These are phyloP conservation scores for Santalum album DNA, from an alignment of 164 flowering plant genomes.

Conservation along the genomic window DNA sequence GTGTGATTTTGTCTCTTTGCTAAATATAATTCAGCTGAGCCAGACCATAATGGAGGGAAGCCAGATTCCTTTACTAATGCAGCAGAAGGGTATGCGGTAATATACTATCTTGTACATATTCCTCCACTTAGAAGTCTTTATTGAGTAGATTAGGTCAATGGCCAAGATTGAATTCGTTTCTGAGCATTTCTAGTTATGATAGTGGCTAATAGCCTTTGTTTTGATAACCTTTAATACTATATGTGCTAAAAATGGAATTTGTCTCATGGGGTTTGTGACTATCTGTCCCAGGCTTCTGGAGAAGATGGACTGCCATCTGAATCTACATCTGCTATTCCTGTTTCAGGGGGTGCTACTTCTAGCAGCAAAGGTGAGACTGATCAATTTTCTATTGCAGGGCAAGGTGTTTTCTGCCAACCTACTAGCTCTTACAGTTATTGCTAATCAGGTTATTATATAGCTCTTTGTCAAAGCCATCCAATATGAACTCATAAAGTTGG, in stretches of 20 bases:
- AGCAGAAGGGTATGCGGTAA: slow-evolving; percentile 24
- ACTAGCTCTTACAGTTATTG: slow-evolving; percentile 28
- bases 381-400: slow-evolving; percentile 21
- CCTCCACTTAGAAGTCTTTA: background rate
- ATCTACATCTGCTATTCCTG: slow-evolving; percentile 14
- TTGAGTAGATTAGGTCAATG: background rate
- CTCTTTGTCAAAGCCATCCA: background rate
- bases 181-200: background rate
- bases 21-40: slow-evolving; percentile 17
- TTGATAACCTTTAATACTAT: no score
- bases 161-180: background rate
- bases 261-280: background rate
- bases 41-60: slow-evolving; percentile 8
- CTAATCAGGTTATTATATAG: slow-evolving; percentile 28
- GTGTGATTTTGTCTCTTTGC: slow-evolving; percentile 3
- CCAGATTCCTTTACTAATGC: slow-evolving; percentile 10
- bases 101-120: background rate
- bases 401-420: slow-evolving; percentile 22
- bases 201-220: no score
- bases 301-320: slow-evolving; percentile 20
- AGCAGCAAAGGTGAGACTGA: slow-evolving; percentile 19
- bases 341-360: slow-evolving; percentile 17
- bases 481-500: no score
- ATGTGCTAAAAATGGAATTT: background rate
- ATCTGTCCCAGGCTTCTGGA: slow-evolving; percentile 17